Evolutionary conservation across 164 flowering plant genomes (phyloP), one percentile per base, ranked within the genome.

Genomic region (Echeveria elegans): DNA sequence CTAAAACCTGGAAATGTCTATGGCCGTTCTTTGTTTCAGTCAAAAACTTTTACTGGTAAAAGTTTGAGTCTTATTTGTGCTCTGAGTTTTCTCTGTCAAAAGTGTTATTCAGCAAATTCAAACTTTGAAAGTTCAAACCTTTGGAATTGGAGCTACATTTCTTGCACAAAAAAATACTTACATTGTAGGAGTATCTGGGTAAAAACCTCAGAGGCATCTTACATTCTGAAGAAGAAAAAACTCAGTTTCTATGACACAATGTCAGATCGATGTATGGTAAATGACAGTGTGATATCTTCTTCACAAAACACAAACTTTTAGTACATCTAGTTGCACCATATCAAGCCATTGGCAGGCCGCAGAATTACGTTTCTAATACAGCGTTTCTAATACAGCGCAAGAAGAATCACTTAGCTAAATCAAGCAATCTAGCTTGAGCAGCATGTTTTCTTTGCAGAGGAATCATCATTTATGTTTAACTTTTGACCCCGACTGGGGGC

Each of bases 401-500:
- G 58, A 52, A 21, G 28, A n/a, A 52, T 52, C 28, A 52, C 28
- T 6, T n/a, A 19, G 56, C 56, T 19, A 48, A 48, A 48, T n/a
- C 47, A 21, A 48, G 29, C 12, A 15, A 52, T 56, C 61, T 65
- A 78, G 62, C 41, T 64, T 52, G 81, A 78, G 71, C 85, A 82
- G 71, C 85, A 80, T 50, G 80, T 78, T 60, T 75, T 82, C 63
- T 75, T 77, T 2, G 78, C 82, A 0, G 86, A 80, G n/a, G 79
- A 79, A 70, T 82, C 86, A 67, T 80, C 82, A 72, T 80, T 80
- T 58, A 28, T 34, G 64, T 73, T 75, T 30, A 82, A 80, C 21
- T 79, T 82, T 31, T 82, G 78, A 11, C 86, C 86, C 59, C 75
- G 61, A 32, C 61, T 32, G 0, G 61, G 61, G 32, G 61, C 74